Conservation (phyloP, 2,329 filamentous ascomycete species). For the Calonectria pauciramosa region DNA sequence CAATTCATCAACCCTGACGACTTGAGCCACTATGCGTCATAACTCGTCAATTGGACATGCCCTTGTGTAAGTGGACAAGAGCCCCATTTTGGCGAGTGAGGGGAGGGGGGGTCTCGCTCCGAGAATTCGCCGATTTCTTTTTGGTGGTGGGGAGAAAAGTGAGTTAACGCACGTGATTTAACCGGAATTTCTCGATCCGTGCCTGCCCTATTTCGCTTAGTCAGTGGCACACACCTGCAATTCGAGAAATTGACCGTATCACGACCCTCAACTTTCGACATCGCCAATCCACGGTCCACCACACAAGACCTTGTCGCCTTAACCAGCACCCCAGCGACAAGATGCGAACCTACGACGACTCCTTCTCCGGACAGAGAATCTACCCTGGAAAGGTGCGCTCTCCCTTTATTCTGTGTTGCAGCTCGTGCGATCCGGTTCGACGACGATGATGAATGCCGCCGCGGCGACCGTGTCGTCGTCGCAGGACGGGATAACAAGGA, state of each 20-base stretch:
- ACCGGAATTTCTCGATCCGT: conserved; percentile 39
- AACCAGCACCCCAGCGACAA: conserved; percentile 59
- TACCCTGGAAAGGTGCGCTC: conserved; percentile 76
- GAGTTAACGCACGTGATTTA: conserved; percentile 49
- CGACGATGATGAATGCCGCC: conserved; percentile 36
- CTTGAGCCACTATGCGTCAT: neutral
- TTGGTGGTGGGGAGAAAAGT: conserved; percentile 24
- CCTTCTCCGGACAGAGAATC: conserved; percentile 76
- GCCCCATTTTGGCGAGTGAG: neutral
- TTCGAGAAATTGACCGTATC: conserved; percentile 57
- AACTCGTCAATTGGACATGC: neutral
- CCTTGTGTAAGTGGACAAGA: conserved; percentile 9
- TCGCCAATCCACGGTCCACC: conserved; percentile 57
- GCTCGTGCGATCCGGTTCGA: conserved; percentile 41
- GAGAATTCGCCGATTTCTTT: conserved; percentile 35
- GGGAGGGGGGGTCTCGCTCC: conserved; percentile 1
- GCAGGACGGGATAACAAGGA: conserved; percentile 19
- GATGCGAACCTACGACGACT: conserved; percentile 78
- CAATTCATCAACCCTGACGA: neutral
- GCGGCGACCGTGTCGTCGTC: conserved; percentile 17
- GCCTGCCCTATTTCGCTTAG: conserved; percentile 58
- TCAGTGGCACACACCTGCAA: conserved; percentile 57
- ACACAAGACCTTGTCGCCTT: conserved; percentile 58
- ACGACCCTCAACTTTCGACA: conserved; percentile 53
- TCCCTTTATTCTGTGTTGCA: conserved; percentile 20